Evolutionary conservation across 441 rosid species (phyloP).

Genomic region (Hura crepitans): DNA sequence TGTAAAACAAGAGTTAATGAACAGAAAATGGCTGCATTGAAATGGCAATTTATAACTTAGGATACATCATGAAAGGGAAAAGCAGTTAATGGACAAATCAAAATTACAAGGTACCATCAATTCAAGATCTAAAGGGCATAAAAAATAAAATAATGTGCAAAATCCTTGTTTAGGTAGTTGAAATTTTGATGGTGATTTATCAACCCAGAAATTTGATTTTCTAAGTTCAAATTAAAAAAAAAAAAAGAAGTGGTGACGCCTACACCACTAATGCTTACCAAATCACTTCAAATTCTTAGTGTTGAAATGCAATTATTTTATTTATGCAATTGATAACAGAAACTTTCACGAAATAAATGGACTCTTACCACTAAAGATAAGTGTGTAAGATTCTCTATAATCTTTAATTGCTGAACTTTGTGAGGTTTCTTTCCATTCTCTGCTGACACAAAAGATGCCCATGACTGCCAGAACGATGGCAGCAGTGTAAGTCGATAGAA

Average conservation of each 20-base stretch:
- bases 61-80: background rate
- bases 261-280: background rate
- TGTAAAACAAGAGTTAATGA: background rate
- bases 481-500: constrained; percentile 42
- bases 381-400: constrained; percentile 43
- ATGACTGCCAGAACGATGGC: constrained; percentile 49
- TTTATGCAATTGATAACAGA: background rate
- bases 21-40: background rate
- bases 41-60: background rate
- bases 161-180: background rate
- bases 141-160: background rate
- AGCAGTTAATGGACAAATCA: background rate
- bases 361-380: constrained; percentile 60
- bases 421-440: constrained; percentile 51
- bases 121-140: background rate
- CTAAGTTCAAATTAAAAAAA: background rate
- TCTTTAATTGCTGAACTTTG: constrained; percentile 37
- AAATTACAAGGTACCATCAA: background rate
- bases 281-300: background rate
- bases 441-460: constrained; percentile 41
- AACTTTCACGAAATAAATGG: background rate
- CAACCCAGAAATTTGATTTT: background rate
- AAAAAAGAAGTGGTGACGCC: background rate
- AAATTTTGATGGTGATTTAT: too few species aligned
- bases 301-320: background rate